phyloP scores from a whole-genome alignment of 164 flowering plant species.

The Kalanchoe fedtschenkoi region DNA sequence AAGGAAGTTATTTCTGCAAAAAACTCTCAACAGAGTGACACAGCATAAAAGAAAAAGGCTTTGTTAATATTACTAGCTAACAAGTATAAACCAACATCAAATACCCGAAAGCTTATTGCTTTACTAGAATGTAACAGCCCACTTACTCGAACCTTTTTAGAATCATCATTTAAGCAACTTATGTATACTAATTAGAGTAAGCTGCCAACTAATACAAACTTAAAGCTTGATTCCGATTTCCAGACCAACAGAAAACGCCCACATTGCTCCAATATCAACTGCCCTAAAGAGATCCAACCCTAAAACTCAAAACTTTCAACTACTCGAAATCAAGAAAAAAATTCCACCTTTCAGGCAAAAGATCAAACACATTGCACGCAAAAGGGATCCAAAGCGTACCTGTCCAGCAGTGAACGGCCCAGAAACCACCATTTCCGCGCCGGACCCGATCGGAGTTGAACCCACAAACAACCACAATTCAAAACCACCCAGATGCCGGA shows the following conservation, averaged over 20 bases:
- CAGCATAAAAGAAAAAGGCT: background rate
- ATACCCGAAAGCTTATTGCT: background rate
- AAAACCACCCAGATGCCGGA: background rate
- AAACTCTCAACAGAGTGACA: too few relatives aligned
- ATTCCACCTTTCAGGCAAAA: background rate
- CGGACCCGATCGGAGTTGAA: constrained; percentile 8
- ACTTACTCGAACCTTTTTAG: background rate
- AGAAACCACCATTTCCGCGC: constrained; percentile 27
- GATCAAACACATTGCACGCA: background rate
- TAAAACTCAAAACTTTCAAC: background rate
- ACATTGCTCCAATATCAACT: background rate
- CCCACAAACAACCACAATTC: background rate
- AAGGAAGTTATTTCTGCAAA: too few relatives aligned
- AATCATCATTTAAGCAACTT: too few relatives aligned
- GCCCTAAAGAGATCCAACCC: background rate
- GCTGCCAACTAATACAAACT: background rate
- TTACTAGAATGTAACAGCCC: background rate
- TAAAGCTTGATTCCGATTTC: background rate
- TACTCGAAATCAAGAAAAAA: background rate
- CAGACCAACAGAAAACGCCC: background rate
- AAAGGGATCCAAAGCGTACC: constrained; percentile 18
- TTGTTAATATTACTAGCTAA: background rate
- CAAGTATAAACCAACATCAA: background rate
- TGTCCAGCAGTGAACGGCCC: constrained; percentile 47
- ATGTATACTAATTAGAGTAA: background rate